Conservation (phyloP, 495 filamentous ascomycete species). For the Tuber microsphaerosporum region DNA sequence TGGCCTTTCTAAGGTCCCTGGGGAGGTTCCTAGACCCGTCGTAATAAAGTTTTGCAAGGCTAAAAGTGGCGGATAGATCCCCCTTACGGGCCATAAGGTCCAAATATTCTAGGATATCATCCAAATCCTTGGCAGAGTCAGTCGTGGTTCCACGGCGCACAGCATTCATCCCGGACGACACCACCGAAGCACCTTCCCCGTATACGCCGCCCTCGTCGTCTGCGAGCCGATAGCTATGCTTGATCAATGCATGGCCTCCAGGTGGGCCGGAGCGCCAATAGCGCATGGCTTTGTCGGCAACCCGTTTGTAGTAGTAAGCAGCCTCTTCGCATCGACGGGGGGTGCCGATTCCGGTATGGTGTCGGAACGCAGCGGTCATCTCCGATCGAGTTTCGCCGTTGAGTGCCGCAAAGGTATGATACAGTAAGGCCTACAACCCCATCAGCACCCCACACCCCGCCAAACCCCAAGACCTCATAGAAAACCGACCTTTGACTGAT, state of each 20-base stretch:
- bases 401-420: constrained; percentile 89
- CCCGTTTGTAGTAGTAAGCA: constrained; percentile 78
- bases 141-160: constrained; percentile 57
- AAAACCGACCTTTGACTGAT: constrained; percentile 65
- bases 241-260: constrained; percentile 69
- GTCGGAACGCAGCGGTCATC: constrained; percentile 87
- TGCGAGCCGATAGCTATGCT: constrained; percentile 69
- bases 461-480: not conserved
- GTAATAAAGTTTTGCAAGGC: constrained; percentile 79
- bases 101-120: constrained; percentile 90
- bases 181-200: constrained; percentile 86
- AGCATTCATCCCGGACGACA: constrained; percentile 81
- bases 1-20: constrained; percentile 64
- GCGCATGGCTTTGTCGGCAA: constrained; percentile 84
- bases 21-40: constrained; percentile 73
- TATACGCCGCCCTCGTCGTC: constrained; percentile 91
- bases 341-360: constrained; percentile 77
- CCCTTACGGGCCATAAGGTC: constrained; percentile 91
- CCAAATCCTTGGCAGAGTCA: constrained; percentile 71
- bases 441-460: constrained; percentile 12
- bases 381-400: constrained; percentile 75
- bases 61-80: constrained; percentile 85
- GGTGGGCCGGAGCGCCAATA: constrained; percentile 85
- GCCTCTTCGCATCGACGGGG: constrained; percentile 80
- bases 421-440: constrained; percentile 58